Evolutionary conservation across 768 basidiomycete species (phyloP).

Genomic region (Hypholoma fasciculare): DNA sequence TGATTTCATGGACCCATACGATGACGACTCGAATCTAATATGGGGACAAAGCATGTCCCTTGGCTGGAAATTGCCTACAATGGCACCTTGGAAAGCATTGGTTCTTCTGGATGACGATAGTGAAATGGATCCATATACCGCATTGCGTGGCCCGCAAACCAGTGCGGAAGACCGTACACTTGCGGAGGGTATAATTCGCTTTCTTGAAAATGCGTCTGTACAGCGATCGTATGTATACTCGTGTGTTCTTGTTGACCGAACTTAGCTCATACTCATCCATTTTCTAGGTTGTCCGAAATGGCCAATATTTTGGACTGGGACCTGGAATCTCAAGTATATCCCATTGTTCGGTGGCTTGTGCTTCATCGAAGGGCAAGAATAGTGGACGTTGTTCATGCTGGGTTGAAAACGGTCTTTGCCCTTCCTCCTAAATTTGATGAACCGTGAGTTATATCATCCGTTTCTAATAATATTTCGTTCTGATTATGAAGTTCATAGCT

Average conservation of each 20-base stretch:
- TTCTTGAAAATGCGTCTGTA: slow-evolving; percentile 72
- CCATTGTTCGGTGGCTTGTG: slow-evolving; percentile 91
- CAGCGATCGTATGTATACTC: slow-evolving; percentile 68
- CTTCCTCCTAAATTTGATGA: slow-evolving; percentile 64
- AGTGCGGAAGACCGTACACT: slow-evolving; percentile 64
- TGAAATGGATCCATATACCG: slow-evolving; percentile 58
- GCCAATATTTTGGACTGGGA: slow-evolving; percentile 83
- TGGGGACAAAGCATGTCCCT: slow-evolving; percentile 73
- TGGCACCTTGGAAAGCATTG: slow-evolving; percentile 92
- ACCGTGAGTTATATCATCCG: slow-evolving; percentile 46
- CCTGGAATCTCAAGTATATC: slow-evolving; percentile 78
- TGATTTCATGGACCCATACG: slow-evolving; percentile 48
- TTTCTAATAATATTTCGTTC: background rate
- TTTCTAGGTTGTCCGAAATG: slow-evolving; percentile 70
- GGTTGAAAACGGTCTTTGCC: slow-evolving; percentile 81
- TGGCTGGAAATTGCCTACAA: slow-evolving; percentile 71
- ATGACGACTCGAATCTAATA: slow-evolving; percentile 48
- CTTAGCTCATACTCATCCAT: background rate
- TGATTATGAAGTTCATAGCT: background rate
- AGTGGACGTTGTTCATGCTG: slow-evolving; percentile 79
- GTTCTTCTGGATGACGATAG: slow-evolving; percentile 67
- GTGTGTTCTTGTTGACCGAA: background rate
- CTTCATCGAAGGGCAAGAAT: slow-evolving; percentile 88
- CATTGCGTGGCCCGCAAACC: slow-evolving; percentile 57
- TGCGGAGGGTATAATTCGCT: slow-evolving; percentile 72